phyloP scores from a whole-genome alignment of 495 filamentous ascomycete genomes.

The Neurospora sp. region DNA sequence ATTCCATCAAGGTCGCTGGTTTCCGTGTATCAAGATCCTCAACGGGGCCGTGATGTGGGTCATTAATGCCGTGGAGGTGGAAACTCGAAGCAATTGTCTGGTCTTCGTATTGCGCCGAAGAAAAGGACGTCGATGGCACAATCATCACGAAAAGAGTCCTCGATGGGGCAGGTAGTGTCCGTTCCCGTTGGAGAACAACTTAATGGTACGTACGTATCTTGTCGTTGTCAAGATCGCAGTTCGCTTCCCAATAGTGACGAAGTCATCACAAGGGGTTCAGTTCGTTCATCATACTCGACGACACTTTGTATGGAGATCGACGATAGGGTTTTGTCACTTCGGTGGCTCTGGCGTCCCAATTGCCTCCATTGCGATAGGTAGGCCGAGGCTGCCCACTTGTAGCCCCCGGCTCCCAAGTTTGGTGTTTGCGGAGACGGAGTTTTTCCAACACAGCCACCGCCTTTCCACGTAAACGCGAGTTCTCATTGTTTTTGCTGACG shows the following conservation, averaged over 20 bases:
- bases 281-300: background rate
- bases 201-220: background rate
- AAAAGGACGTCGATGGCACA: background rate
- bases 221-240: background rate
- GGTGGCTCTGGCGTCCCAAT: background rate
- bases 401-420: background rate
- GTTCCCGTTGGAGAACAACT: background rate
- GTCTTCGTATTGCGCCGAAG: background rate
- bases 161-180: background rate
- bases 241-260: background rate
- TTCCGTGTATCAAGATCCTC: background rate
- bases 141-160: background rate
- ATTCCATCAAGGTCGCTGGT: background rate
- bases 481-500: background rate
- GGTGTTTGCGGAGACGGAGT: background rate
- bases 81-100: background rate
- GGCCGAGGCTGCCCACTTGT: background rate
- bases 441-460: background rate
- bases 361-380: background rate
- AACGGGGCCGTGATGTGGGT: background rate
- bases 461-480: background rate
- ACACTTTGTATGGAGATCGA: background rate
- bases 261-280: background rate
- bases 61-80: background rate
- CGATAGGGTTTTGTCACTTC: background rate